A percentile compares a stretch with the other conserved stretches of the same genome.
Conservation (phyloP, 805 yeast species). For the Candida hispaniensis region DNA sequence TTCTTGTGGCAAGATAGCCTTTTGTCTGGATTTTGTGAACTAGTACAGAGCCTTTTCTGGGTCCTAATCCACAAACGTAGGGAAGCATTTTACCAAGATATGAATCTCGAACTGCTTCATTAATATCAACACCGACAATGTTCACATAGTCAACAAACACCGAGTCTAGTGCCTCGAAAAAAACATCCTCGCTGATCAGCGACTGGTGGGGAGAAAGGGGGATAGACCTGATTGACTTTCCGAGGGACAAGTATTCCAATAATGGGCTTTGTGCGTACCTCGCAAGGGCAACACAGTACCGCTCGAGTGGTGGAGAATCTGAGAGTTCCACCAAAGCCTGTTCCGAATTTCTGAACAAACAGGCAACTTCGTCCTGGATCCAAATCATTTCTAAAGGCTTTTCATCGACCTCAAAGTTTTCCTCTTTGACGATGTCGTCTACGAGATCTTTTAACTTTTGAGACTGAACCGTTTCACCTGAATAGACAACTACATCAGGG, state of each 20-base stretch:
- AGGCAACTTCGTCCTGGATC: conserved; percentile 89
- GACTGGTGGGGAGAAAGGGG: conserved; percentile 57
- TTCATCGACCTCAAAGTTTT: conserved; percentile 36
- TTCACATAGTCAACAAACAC: conserved; percentile 84
- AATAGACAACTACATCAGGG: conserved; percentile 85
- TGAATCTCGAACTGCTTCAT: conserved; percentile 70
- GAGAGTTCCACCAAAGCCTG: conserved; percentile 71
- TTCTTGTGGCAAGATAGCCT: conserved; percentile 59
- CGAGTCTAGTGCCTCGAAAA: conserved; percentile 59
- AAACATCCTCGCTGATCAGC: conserved; percentile 50
- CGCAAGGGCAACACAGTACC: conserved; percentile 82
- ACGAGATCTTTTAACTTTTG: conserved; percentile 47
- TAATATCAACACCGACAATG: conserved; percentile 87
- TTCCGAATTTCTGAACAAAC: conserved; percentile 70
- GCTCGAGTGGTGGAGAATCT: conserved; percentile 67
- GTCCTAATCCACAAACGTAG: conserved; percentile 86
- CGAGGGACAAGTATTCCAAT: conserved; percentile 73
- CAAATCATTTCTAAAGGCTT: conserved; percentile 55
- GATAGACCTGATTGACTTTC: conserved; percentile 60
- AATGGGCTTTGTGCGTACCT: conserved; percentile 91
- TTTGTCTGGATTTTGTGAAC: conserved; percentile 64
- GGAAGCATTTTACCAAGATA: conserved; percentile 63
- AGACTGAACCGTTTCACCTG: conserved; percentile 74
- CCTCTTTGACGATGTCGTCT: conserved; percentile 44
- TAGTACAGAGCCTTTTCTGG: conserved; percentile 84